Evolutionary conservation across 2,329 filamentous ascomycete species (phyloP).

Genomic region (Epicoccum nigrum): DNA sequence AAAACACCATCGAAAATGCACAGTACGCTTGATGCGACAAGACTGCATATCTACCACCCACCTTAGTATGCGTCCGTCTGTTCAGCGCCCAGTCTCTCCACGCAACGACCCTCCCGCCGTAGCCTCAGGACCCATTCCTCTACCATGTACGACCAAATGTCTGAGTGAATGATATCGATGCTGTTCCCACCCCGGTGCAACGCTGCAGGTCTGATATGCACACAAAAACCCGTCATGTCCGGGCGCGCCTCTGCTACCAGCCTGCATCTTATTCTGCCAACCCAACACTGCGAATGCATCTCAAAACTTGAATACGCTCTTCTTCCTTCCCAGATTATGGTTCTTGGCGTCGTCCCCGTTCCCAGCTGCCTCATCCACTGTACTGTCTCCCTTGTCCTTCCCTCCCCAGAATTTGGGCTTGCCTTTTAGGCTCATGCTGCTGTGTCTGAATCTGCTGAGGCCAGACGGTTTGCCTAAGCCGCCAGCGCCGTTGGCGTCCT

Average conservation of each 20-base stretch:
- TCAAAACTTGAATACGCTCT: conserved; percentile 60
- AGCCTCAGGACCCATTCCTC: too few species aligned
- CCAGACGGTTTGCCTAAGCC: conserved; percentile 43
- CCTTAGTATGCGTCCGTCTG: neutral
- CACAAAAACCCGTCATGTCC: too few species aligned
- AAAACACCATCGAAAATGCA: too few species aligned
- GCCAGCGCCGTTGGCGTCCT: conserved; percentile 47
- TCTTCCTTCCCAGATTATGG: conserved; percentile 75
- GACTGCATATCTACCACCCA: neutral
- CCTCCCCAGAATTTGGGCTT: conserved; percentile 73
- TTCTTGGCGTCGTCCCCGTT: conserved; percentile 52
- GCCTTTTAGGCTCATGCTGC: conserved; percentile 78
- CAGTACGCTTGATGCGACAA: too few species aligned
- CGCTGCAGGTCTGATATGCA: too few species aligned
- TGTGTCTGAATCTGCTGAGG: conserved; percentile 71
- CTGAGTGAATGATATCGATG: too few species aligned
- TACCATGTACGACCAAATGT: too few species aligned
- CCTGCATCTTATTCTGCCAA: neutral
- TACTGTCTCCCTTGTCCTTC: conserved; percentile 42
- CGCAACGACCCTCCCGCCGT: too few species aligned
- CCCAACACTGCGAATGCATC: too few species aligned
- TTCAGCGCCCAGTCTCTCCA: too few species aligned
- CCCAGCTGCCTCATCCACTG: conserved; percentile 16
- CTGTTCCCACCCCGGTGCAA: too few species aligned
- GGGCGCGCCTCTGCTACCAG: neutral